phyloP scores from a whole-genome alignment of 371 early-diverging fungal genomes.

The Encephalitozoon intestinalis region DNA sequence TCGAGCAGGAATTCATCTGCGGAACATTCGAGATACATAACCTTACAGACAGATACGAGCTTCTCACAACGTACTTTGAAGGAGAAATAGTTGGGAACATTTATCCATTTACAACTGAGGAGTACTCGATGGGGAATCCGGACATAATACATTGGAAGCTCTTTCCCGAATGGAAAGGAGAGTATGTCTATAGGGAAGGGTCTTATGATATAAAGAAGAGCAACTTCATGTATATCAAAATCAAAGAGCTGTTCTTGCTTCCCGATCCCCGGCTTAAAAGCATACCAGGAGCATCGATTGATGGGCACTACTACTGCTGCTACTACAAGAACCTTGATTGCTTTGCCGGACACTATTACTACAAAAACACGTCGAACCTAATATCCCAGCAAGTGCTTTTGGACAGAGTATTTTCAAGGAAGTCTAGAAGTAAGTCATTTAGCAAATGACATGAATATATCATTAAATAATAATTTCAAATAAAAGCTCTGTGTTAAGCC shows the following conservation, averaged over 20 bases:
- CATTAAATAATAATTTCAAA: not conserved
- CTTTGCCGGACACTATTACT: conserved; percentile 40
- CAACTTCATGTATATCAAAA: conserved; percentile 28
- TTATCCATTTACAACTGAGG: not conserved
- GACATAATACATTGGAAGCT: conserved; percentile 32
- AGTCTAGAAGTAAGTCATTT: conserved; percentile 1
- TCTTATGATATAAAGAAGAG: not conserved
- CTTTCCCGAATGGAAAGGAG: conserved; percentile 19
- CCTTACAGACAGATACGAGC: conserved; percentile 13
- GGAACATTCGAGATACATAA: conserved; percentile 42
- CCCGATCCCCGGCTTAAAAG: conserved; percentile 26
- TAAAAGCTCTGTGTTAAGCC: not conserved
- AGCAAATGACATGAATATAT: conserved; percentile 6
- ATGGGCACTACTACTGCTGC: conserved; percentile 44
- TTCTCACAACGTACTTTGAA: conserved; percentile 37
- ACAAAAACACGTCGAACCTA: conserved; percentile 8
- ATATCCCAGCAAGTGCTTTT: conserved; percentile 31
- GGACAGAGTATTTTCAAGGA: conserved; percentile 11
- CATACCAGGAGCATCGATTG: conserved; percentile 42
- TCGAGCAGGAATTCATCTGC: conserved; percentile 9
- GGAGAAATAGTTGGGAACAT: conserved; percentile 15
- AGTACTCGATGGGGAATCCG: not conserved
- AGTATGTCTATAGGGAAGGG: not conserved
- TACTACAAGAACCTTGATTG: conserved; percentile 37
- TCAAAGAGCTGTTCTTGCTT: conserved; percentile 39